Evolutionary conservation across 169 alveolate species (phyloP), one percentile per base, ranked within the genome.

Genomic region (Pseudocohnilembus persalinus): DNA sequence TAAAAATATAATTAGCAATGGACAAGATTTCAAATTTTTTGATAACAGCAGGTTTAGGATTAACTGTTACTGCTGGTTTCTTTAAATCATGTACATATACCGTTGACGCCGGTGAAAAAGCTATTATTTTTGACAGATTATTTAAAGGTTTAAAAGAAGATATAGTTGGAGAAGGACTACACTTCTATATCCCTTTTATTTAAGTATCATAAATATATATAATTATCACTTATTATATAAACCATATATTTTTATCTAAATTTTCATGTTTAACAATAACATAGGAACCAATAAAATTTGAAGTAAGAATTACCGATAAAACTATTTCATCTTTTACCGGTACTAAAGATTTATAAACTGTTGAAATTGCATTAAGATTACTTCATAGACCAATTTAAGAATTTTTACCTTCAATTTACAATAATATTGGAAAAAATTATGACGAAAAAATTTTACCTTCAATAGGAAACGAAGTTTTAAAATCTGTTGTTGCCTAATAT

Each of bases 21-120:
- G 87, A 82, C 32, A 82, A 63, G 73, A 31, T 75, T n/a, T 80
- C 87, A 28, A 82, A 82, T 82, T 63, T 73, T 29, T 27, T 34
- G 24, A n/a, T 82, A 34, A 34, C 76, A 29, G 82, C 81, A 34
- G 87, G 87, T 73, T 31, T 74, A 64, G 76, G 49, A 25, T 32
- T 82, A 32, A 29, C 35, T 1, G 87, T 80, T 16, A 74, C 76
- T 29, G 72, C 63, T 27, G 1, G 72, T 0, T 0, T 31, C 29
- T 74, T 82, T 15, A 82, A 82, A 30, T 73, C 87, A 24, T 82
- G 72, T 73, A 35, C 68, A 29, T 82, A 74, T 74, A 77, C 93
- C 77, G 99, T 98, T 35, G 99, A 97, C 84, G 99, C 99, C 29
- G 99, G 99, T 26, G 98, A 98, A 78, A 90, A 99, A 76, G 99